These are phyloP conservation scores for Chrysophaeum taylorii DNA, from an alignment of 352 stramenopile species.

Conservation along the genomic window DNA sequence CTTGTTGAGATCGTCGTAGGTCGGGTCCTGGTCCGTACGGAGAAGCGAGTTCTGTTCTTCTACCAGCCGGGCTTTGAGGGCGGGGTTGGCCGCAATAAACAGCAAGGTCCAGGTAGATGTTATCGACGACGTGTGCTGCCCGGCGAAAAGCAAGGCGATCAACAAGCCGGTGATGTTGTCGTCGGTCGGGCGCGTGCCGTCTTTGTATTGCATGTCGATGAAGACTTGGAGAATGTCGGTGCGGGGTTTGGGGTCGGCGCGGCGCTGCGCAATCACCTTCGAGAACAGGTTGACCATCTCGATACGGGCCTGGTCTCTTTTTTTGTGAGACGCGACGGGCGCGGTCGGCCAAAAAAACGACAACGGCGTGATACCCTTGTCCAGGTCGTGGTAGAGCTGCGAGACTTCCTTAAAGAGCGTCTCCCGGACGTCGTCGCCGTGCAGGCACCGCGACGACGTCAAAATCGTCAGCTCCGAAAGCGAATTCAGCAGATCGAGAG, in stretches of 20 bases:
- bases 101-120: slow-evolving; percentile 74
- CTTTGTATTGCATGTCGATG: slow-evolving; percentile 83
- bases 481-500: slow-evolving; percentile 62
- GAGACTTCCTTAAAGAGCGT: slow-evolving; percentile 75
- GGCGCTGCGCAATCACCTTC: slow-evolving; percentile 64
- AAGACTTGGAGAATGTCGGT: slow-evolving; percentile 80
- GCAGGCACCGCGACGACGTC: slow-evolving; percentile 68
- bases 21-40: slow-evolving; percentile 29
- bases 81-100: slow-evolving; percentile 55
- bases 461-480: slow-evolving; percentile 78
- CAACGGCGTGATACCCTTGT: slow-evolving; percentile 75
- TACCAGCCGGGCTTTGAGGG: slow-evolving; percentile 50
- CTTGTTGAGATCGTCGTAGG: slow-evolving; percentile 56
- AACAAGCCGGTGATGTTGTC: slow-evolving; percentile 76
- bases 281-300: slow-evolving; percentile 73
- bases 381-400: slow-evolving; percentile 74
- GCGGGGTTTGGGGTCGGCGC: slow-evolving; percentile 40
- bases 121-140: slow-evolving; percentile 80
- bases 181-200: slow-evolving; percentile 61
- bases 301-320: slow-evolving; percentile 53
- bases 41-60: slow-evolving; percentile 48
- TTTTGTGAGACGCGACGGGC: slow-evolving; percentile 59
- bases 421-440: slow-evolving; percentile 75
- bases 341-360: slow-evolving; percentile 77
- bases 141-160: slow-evolving; percentile 79